Base-by-base conservation (phyloP, 805 yeast species). In the Teunomyces panamensis region DNA sequence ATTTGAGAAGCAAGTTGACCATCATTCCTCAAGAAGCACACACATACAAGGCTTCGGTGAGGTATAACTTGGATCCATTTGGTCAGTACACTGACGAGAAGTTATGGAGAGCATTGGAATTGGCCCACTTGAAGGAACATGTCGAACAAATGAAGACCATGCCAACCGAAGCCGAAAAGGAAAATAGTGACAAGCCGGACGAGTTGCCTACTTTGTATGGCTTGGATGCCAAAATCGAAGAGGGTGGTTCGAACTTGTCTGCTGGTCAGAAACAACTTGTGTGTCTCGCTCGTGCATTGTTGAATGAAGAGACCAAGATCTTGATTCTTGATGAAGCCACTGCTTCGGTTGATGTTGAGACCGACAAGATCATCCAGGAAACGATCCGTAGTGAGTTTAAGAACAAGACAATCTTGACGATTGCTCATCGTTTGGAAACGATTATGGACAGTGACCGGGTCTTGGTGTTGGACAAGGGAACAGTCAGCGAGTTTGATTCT, bases 311-410 rank as follows among this genome's bases (percentile, higher is more conserved):
- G 50, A 68, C 74, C 5, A 67, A 69, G 42, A 78, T 87, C 37
- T 72, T 87, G 53, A 82, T 87, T 7, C 68, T 87, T 57, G 96
- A 87, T 65, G 96, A 87, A 67, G 95, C 95, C 9, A 87, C 96
- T 2, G 94, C 96, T 3, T 89, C 92, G 5, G 94, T 87, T 44
- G 96, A 87, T 67, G 91, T 87, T 32, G 89, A 86, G 60, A 87
- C 96, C 2, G 96, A 87, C 65, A 71, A 81, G 51, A 78, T 87
- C 47, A 75, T 87, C 45, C 95, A 87, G 69, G 81, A 84, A 51
- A 87, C 96, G 2, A 87, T 87, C 43, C 76, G 94, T 65, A 68
- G 75, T 0, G 89, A 87, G 37, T 87, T 87, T 60, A 79, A 80
- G 53, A 84, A 85, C 47, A 77, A 90, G 64, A 87, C 95, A 0